Base-by-base conservation (phyloP, 2,329 filamentous ascomycete genomes). In the Botryotinia narcissicola region DNA sequence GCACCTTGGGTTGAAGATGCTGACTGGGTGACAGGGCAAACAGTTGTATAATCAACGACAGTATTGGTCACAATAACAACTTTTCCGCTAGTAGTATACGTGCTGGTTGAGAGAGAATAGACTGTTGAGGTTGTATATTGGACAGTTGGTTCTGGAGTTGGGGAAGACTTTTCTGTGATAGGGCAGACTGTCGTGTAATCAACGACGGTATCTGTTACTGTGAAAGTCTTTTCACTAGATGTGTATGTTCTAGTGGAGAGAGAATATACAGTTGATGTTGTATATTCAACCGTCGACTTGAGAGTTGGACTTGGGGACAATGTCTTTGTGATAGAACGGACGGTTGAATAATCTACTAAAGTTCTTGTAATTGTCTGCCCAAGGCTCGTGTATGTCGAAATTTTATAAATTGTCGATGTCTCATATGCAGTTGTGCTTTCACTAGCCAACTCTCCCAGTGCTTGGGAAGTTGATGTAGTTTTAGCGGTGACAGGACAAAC, bases 41-140 rank as follows among this genome's bases (percentile, higher is more conserved):
- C 10, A 46, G 63, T 48, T 10, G 40, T 48, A 7, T 46, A 29
- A 22, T 51, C 44, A 54, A 68, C 32, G 8, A 68, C 64, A 37
- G 48, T 40, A 42, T 54, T 22, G 1, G 64, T 68, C 8, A n/a
- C 35, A 20, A 48, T 42, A 25, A 40, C 16, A 42, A 10, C 37
- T 22, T 54, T 54, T 29, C 64, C 64, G 37, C 64, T 54, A 37
- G 35, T 10, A n/a, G 7, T 68, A 18, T 51, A 51, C 16, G 46
- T 68, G 44, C 35, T 37, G 37, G 48, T 68, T 7, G 48, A 68
- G 14, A 68, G 29, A 22, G 46, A n/a, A 40, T 68, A 68, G 29
- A 68, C 46, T 25, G 46, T 51, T 48, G 64, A 68, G 12, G 46
- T 68, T n/a, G 32, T 68, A 37, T 68, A 68, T 68, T 68, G 10